Conservation (phyloP, 2,329 filamentous ascomycete species). For the Diaporthe sp. region DNA sequence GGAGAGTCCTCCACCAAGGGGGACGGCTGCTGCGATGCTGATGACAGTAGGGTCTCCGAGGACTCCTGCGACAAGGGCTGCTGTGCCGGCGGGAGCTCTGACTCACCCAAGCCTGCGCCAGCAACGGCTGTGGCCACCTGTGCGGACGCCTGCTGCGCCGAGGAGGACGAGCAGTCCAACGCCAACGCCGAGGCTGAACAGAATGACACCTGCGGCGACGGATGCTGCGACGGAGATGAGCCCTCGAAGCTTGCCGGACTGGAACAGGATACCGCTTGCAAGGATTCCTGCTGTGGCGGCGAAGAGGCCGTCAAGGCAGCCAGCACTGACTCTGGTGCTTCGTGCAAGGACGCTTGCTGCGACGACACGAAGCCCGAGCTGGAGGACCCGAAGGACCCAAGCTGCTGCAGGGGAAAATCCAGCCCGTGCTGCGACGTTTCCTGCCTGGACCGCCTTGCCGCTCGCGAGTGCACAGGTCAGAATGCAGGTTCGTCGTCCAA, state of each 20-base stretch:
- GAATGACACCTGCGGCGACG: neutral
- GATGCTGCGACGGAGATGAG: neutral
- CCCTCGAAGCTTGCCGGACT: neutral
- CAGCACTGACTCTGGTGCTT: neutral
- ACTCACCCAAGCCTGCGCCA: neutral
- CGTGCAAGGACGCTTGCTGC: slow-evolving; percentile 17
- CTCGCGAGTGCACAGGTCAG: slow-evolving; percentile 55
- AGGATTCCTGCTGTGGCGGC: neutral
- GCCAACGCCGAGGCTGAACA: neutral
- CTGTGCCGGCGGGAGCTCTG: neutral
- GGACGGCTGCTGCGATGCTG: neutral
- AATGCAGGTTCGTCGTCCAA: slow-evolving; percentile 31
- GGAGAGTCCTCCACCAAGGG: neutral
- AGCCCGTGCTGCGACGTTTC: slow-evolving; percentile 58
- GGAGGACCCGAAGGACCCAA: slow-evolving; percentile 39
- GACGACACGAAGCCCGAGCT: neutral
- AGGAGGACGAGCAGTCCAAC: neutral
- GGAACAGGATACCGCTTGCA: neutral
- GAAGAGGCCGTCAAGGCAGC: neutral
- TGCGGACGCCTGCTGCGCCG: neutral
- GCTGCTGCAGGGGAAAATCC: slow-evolving; percentile 59
- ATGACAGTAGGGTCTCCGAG: neutral
- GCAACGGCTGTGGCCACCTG: neutral
- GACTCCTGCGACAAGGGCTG: neutral
- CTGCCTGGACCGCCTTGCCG: slow-evolving; percentile 60